Conservation (phyloP, 805 yeast species). For the Danielia reshetovae region DNA sequence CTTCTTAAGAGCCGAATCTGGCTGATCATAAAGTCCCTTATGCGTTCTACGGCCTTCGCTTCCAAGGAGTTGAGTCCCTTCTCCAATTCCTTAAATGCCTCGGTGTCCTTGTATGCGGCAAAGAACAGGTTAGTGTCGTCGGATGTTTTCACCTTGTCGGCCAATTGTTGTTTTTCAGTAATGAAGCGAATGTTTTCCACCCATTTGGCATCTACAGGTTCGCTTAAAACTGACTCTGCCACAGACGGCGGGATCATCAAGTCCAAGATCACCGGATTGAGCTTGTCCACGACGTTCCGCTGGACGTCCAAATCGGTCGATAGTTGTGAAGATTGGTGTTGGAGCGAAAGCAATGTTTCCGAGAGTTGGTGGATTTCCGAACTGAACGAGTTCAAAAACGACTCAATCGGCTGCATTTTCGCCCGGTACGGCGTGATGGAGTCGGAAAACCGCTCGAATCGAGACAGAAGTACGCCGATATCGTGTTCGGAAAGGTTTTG, state of each 20-base stretch:
- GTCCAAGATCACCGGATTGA: constrained; percentile 76
- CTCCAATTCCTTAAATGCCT: constrained; percentile 27
- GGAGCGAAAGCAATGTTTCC: constrained; percentile 28
- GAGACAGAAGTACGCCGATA: constrained; percentile 13
- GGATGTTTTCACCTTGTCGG: constrained; percentile 19
- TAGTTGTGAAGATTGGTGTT: constrained; percentile 30
- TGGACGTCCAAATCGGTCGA: constrained; percentile 26
- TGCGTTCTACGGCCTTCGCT: constrained; percentile 66
- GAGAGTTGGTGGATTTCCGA: constrained; percentile 38
- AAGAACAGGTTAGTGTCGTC: constrained; percentile 20
- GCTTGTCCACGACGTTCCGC: constrained; percentile 31
- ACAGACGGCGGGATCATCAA: constrained; percentile 72
- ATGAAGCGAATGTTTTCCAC: constrained; percentile 57
- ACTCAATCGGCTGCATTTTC: constrained; percentile 47
- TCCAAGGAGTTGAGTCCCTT: constrained; percentile 48
- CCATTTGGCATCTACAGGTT: constrained; percentile 60
- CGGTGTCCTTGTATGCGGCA: constrained; percentile 17
- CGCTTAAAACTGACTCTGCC: constrained; percentile 53
- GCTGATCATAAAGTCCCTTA: constrained; percentile 61
- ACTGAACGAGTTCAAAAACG: constrained; percentile 54
- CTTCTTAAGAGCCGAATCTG: constrained; percentile 66
- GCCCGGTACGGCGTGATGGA: constrained; percentile 9
- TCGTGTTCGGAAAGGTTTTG: constrained; percentile 13
- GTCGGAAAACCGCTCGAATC: constrained; percentile 11
- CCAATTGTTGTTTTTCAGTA: constrained; percentile 55